Evolutionary conservation across 2,329 filamentous ascomycete species (phyloP), one percentile per base, ranked within the genome.

Genomic region (Pestalotiopsis sp.): DNA sequence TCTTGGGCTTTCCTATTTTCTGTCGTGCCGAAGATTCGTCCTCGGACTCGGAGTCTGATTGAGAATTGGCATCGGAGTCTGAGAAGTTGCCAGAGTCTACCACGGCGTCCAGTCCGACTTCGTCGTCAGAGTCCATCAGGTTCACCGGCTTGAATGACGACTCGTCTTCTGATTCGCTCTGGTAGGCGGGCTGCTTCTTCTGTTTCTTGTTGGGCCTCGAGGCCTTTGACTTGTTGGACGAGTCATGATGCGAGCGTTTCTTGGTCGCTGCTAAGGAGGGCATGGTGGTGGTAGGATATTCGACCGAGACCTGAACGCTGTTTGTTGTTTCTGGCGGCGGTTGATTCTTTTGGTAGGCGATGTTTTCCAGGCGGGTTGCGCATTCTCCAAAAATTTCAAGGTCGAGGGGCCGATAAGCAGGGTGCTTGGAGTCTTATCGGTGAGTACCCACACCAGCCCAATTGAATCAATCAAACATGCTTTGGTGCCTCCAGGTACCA

Each of bases 111-210:
- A 87, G 83, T 66, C 89, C 82, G 67, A 88, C 86, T 67, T 89
- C 86, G n/a, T 83, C 75, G 73, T 89, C 87, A 4, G 86, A 88
- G 75, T 88, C 86, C 64, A 88, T 80, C 17, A 89, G 80, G 72
- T 88, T 83, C 70, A 87, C 84, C 2, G 86, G 83, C 38, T 83
- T 78, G 75, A 87, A 87, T 66, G 81, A 80, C 63, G 83, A 75
- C 38, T 80, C 74, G 41, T 75, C 72, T 23, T 83, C 85, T n/a
- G 83, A 85, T 69, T 84, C 84, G 80, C 85, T 87, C 78, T 87
- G 81, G 78, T 88, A 87, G 67, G 83, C 79, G 69, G 84, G 73
- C 69, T 83, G 81, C 78, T 80, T 83, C 78, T 83, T 83, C 75
- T 81, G 82, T 78, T 80, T 88, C 80, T 89, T 89, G 25, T 79